A percentile compares a stretch with the other conserved stretches of the same genome.
Evolutionary conservation across 352 stramenopile genomes (phyloP).

Genomic region (Phytophthora aleatoria): DNA sequence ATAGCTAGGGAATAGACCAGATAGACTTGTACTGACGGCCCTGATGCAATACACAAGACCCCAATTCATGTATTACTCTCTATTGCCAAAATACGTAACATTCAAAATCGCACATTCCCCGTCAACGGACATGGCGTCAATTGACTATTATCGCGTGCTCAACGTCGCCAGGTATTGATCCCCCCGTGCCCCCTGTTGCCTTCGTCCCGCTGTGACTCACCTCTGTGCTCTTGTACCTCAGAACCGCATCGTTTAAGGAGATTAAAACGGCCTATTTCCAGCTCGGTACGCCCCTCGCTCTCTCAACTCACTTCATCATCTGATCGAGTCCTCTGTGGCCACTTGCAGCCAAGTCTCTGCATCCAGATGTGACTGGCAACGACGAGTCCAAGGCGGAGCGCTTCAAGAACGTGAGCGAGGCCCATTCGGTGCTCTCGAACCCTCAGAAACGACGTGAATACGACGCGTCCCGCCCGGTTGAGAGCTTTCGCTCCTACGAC

Average conservation of each 20-base stretch:
- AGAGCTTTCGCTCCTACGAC: constrained; percentile 50
- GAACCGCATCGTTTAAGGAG: constrained; percentile 65
- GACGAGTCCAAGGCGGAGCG: constrained; percentile 79
- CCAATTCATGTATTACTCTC: constrained; percentile 20
- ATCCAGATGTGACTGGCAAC: constrained; percentile 87
- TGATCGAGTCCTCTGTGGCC: background rate
- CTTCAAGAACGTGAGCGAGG: constrained; percentile 87
- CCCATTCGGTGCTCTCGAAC: constrained; percentile 80
- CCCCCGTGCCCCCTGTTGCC: background rate
- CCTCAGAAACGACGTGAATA: constrained; percentile 61
- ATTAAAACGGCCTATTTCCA: constrained; percentile 85
- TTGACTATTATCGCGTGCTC: constrained; percentile 85
- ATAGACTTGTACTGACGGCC: constrained; percentile 7
- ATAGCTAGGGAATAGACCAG: constrained; percentile 26
- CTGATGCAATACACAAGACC: background rate
- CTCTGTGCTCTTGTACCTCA: constrained; percentile 13
- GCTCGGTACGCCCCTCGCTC: constrained; percentile 44
- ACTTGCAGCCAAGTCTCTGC: constrained; percentile 69
- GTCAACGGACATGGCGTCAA: constrained; percentile 23
- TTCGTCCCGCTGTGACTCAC: background rate
- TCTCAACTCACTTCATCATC: background rate
- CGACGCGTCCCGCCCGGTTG: constrained; percentile 50
- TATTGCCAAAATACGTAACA: constrained; percentile 1
- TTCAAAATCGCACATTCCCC: constrained; percentile 7
- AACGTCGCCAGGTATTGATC: constrained; percentile 66